Conservation (phyloP, 2,329 filamentous ascomycete genomes). For the Elsinoe perseae region DNA sequence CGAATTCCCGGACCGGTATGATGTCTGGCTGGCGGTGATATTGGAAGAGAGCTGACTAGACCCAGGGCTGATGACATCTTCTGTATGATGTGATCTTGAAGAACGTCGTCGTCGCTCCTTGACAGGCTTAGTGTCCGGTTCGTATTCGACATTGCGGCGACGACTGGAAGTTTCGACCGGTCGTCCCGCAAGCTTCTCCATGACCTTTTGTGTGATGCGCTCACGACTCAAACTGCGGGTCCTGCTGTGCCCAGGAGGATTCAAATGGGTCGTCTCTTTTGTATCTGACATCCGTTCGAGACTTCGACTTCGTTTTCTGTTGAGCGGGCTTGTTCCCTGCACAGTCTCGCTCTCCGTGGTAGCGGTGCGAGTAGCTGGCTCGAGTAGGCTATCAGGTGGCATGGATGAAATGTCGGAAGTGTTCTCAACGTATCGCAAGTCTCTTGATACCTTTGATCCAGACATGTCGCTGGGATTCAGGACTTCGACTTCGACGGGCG, state of each 20-base stretch:
- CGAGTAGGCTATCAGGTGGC: constrained; percentile 64
- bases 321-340: constrained; percentile 17
- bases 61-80: constrained; percentile 46
- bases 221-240: constrained; percentile 60
- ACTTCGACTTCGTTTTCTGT: constrained; percentile 44
- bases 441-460: constrained; percentile 42
- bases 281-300: constrained; percentile 32
- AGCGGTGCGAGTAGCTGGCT: constrained; percentile 43
- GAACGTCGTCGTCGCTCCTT: constrained; percentile 28
- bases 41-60: constrained; percentile 56
- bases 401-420: constrained; percentile 82
- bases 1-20: constrained; percentile 51
- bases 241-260: constrained; percentile 50
- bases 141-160: constrained; percentile 28
- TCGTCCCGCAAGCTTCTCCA: constrained; percentile 54
- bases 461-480: constrained; percentile 62
- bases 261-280: constrained; percentile 34
- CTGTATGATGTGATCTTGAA: constrained; percentile 46
- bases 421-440: constrained; percentile 57
- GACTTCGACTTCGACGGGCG: constrained; percentile 86
- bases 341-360: not conserved
- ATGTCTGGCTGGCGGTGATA: constrained; percentile 48
- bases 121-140: constrained; percentile 27
- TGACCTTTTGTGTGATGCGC: constrained; percentile 59
- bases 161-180: constrained; percentile 28